phyloP scores from a whole-genome alignment of 2,329 filamentous ascomycete genomes.

The Diaporthe helianthi region DNA sequence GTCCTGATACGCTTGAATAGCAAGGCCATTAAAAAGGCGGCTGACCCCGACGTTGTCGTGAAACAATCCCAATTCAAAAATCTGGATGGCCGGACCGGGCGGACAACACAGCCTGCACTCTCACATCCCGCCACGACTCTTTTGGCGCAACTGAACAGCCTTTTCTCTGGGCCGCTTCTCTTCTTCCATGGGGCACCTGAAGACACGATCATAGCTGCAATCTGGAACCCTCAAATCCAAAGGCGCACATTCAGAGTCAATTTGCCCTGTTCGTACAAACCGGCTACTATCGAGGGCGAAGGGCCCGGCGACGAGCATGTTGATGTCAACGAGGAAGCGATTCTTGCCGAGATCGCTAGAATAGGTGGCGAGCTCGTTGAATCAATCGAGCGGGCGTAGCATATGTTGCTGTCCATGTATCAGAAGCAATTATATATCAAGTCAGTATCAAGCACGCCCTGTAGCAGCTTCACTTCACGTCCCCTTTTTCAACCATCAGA shows the following conservation, averaged over 20 bases:
- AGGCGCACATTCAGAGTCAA: conserved; percentile 73
- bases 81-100: conserved; percentile 65
- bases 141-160: conserved; percentile 68
- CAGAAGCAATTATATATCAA: background rate
- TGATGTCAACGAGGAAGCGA: conserved; percentile 69
- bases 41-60: conserved; percentile 43
- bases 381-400: conserved; percentile 61
- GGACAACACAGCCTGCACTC: conserved; percentile 55
- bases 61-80: conserved; percentile 76
- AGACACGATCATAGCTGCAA: conserved; percentile 60
- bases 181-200: conserved; percentile 78
- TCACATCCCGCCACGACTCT: conserved; percentile 69
- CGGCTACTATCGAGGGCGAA: conserved; percentile 45
- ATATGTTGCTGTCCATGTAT: background rate
- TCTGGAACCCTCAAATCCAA: conserved; percentile 65
- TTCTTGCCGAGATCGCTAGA: conserved; percentile 76
- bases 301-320: conserved; percentile 55
- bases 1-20: conserved; percentile 77
- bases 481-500: too few species aligned
- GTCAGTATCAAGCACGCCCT: background rate
- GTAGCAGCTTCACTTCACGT: too few species aligned
- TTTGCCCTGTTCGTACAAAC: conserved; percentile 71
- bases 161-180: conserved; percentile 74
- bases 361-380: conserved; percentile 72
- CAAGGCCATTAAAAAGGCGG: conserved; percentile 54